phyloP scores from a whole-genome alignment of 352 stramenopile genomes.

The Pythium plurisporium region DNA sequence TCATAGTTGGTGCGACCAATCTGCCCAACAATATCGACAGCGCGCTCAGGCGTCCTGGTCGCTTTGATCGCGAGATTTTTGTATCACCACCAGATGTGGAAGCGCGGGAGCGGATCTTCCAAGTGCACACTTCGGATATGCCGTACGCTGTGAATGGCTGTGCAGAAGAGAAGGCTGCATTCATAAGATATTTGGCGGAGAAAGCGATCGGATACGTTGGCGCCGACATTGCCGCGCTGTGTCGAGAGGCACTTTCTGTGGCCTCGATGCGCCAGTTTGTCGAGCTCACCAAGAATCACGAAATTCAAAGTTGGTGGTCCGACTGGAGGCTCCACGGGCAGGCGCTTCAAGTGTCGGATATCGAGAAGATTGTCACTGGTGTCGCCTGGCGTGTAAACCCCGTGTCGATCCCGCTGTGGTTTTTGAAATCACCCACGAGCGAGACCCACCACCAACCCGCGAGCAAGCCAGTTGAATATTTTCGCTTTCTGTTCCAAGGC shows the following conservation, averaged over 20 bases:
- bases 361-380: conserved; percentile 41
- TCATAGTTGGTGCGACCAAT: conserved; percentile 94
- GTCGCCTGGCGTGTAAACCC: conserved; percentile 59
- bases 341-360: conserved; percentile 32
- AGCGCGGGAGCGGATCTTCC: conserved; percentile 58
- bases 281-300: conserved; percentile 37
- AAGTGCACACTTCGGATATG: conserved; percentile 42
- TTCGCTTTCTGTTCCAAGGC: conserved; percentile 38
- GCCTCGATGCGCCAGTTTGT: conserved; percentile 65
- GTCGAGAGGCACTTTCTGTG: conserved; percentile 63
- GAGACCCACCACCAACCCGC: background rate
- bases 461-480: conserved; percentile 30
- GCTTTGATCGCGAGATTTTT: conserved; percentile 80
- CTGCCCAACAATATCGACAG: conserved; percentile 90
- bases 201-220: conserved; percentile 75
- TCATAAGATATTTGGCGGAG: conserved; percentile 35
- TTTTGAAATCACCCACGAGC: conserved; percentile 6
- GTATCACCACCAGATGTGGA: conserved; percentile 40
- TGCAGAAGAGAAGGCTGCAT: conserved; percentile 17
- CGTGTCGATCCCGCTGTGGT: conserved; percentile 65
- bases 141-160: conserved; percentile 24
- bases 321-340: conserved; percentile 46
- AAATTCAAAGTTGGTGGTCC: conserved; percentile 56
- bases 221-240: conserved; percentile 74
- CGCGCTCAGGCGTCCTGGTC: conserved; percentile 66